Base-by-base conservation (phyloP, 495 filamentous ascomycete species). In the Thermothielavioides terrestris region DNA sequence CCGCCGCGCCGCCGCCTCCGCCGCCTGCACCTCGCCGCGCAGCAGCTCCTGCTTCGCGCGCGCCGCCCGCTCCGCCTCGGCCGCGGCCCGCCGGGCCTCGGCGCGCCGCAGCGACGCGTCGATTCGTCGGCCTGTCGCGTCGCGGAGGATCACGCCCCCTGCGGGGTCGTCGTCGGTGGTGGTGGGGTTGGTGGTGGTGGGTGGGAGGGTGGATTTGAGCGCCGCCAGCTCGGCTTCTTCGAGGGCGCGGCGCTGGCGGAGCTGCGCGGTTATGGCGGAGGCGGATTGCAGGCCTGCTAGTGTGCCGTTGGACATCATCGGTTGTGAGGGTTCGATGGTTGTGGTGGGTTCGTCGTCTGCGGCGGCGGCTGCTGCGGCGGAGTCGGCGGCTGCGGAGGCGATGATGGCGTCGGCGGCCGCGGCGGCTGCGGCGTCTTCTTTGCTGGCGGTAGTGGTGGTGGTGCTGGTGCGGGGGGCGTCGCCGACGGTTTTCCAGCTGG, bases 61-160 rank as follows among this genome's bases (percentile, higher is more conserved):
- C 57, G 84, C 78, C 56, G 83, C 81, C 18, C 72, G 62, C 34
- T 76, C 78, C 23, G 85, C 84, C 62, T 88, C 87, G 49, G 86
- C 82, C 9, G 80, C 80, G 42, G 81, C 81, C 31, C 77, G 76
- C 6, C 89, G 73, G 25, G 86, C 82, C 63, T 96, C 91, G 12
- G 89, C 89, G 4, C 91, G 76, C 63, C 85, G 84, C 85, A 96
- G 87, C 2, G 83, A 78, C 7, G 95, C 82, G 60, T 97, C 94
- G 52, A 97, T 86, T 11, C 95, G 83, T 17, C 90, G 78, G 3
- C 92, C 92, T 3, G 83, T 89, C 10, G 92, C 92, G 72, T 98
- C 92, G 42, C 92, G 83, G 60, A 96, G 11, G 36, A 41, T 49
- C 0, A 41, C 21, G 4, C 26, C 2, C n/a, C 79, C 77, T 7